Percentiles rank a stretch among this genome's conserved stretches.
Evolutionary conservation across 176 grass and related monocot genomes (phyloP).

Genomic region (Themeda triandra): DNA sequence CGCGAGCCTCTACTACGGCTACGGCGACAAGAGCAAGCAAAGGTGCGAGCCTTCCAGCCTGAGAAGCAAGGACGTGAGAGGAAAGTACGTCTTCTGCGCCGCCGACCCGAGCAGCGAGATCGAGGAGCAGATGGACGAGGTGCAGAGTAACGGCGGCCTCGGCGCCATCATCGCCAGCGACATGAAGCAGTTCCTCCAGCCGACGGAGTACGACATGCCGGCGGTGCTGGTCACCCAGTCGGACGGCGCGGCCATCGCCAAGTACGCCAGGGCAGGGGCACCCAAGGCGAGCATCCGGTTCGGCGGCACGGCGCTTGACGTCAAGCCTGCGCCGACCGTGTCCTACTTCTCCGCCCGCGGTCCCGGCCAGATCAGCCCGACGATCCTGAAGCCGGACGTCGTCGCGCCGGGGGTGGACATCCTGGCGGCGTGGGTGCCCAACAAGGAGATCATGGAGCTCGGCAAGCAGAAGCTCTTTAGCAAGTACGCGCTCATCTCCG

Average conservation of each 20-base stretch:
- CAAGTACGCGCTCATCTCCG: constrained; percentile 60
- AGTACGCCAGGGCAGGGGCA: neutral
- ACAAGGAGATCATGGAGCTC: constrained; percentile 39
- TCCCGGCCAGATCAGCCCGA: constrained; percentile 45
- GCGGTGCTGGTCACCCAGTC: constrained; percentile 32
- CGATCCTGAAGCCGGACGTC: constrained; percentile 78
- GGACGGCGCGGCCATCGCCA: constrained; percentile 49
- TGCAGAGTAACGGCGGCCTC: constrained; percentile 31
- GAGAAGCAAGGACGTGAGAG: constrained; percentile 32
- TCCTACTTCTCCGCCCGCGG: constrained; percentile 76
- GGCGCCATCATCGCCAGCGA: constrained; percentile 47
- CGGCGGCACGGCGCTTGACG: constrained; percentile 37
- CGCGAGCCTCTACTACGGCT: constrained; percentile 46
- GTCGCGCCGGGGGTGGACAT: constrained; percentile 71
- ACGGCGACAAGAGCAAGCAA: constrained; percentile 32
- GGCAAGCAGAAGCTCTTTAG: constrained; percentile 14
- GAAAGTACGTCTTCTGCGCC: constrained; percentile 62
- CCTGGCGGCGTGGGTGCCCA: constrained; percentile 73
- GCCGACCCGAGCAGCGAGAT: neutral
- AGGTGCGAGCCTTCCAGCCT: constrained; percentile 37
- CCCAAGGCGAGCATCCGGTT: constrained; percentile 53
- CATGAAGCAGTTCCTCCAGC: constrained; percentile 29
- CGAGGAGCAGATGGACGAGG: constrained; percentile 40
- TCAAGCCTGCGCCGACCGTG: constrained; percentile 63
- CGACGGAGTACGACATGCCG: constrained; percentile 35